Conservation (phyloP, 306 rosid species). For the Medicago arabica region DNA sequence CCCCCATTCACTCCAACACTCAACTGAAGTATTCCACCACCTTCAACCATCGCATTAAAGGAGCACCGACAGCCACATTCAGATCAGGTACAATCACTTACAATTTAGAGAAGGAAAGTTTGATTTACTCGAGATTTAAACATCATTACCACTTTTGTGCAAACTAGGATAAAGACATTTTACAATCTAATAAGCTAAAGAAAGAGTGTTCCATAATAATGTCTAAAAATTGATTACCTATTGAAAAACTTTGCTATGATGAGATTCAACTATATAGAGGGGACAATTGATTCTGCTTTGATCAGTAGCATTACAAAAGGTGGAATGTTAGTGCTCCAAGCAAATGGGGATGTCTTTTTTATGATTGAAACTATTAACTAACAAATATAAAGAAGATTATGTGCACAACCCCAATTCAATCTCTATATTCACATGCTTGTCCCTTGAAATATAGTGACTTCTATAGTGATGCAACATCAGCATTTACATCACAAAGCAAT, state of each 20-base stretch:
- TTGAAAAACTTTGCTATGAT: conserved; percentile 13
- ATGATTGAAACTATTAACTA: conserved; percentile 37
- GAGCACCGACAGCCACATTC: too few species aligned
- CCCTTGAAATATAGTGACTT: conserved; percentile 38
- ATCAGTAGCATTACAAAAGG: conserved; percentile 18
- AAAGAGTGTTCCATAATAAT: conserved; percentile 40
- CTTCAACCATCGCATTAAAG: too few species aligned
- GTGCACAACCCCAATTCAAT: conserved; percentile 32
- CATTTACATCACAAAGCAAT: conserved; percentile 22
- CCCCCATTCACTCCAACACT: too few species aligned
- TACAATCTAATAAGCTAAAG: conserved; percentile 28
- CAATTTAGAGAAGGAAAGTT: neutral
- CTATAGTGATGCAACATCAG: conserved; percentile 39
- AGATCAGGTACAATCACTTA: too few species aligned
- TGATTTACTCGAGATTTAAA: neutral
- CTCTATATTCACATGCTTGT: conserved; percentile 22
- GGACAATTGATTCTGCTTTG: conserved; percentile 26
- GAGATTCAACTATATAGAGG: conserved; percentile 28
- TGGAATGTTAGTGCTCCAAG: conserved; percentile 37
- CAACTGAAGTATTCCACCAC: too few species aligned
- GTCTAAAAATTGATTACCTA: conserved; percentile 39
- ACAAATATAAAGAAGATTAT: conserved; percentile 26
- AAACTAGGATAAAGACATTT: conserved; percentile 25
- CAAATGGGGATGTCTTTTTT: conserved; percentile 25
- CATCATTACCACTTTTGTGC: neutral